Percentiles rank a stretch among this genome's conserved stretches.
Conservation (phyloP, 441 rosid species). For the Brassica balearica region DNA sequence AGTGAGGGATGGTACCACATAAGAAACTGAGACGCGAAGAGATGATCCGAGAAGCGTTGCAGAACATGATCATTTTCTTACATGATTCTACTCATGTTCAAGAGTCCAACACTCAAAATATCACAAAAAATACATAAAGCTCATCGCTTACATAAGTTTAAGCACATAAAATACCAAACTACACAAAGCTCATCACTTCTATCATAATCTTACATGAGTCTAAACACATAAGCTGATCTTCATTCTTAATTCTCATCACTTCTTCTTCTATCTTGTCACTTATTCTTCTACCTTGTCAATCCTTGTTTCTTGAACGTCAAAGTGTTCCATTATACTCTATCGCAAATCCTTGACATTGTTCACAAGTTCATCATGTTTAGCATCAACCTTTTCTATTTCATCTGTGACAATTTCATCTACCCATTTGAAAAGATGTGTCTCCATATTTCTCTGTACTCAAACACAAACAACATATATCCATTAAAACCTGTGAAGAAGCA, state of each 20-base stretch:
- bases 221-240: neutral
- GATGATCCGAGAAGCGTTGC: neutral
- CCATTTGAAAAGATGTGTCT: neutral
- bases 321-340: neutral
- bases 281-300: neutral
- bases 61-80: neutral
- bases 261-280: neutral
- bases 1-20: neutral
- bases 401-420: neutral
- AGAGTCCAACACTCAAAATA: too few relatives aligned
- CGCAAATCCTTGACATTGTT: neutral
- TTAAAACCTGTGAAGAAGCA: neutral
- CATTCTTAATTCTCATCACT: neutral
- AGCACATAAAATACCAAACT: too few relatives aligned
- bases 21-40: neutral
- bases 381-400: neutral
- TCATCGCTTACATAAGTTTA: too few relatives aligned
- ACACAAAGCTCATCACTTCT: too few relatives aligned
- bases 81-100: too few relatives aligned
- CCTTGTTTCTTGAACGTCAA: neutral
- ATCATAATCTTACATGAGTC: too few relatives aligned
- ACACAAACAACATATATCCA: neutral
- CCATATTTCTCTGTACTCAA: neutral
- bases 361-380: neutral
- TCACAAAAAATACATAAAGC: too few relatives aligned